Percentiles rank a stretch among this genome's conserved stretches.
Conservation (phyloP, 495 filamentous ascomycete species). For the Podospora didyma region DNA sequence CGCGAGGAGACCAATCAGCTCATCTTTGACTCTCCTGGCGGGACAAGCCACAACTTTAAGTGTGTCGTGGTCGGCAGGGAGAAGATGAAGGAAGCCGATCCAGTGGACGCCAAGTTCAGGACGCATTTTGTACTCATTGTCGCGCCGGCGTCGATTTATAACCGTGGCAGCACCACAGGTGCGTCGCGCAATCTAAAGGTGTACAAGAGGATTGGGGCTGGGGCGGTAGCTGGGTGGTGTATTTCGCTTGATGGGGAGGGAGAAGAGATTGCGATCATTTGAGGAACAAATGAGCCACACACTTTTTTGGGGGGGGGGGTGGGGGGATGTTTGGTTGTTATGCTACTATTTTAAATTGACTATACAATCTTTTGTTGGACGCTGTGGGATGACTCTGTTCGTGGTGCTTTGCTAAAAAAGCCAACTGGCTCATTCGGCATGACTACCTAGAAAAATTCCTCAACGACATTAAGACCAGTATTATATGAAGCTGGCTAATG, state of each 20-base stretch:
- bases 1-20: background rate
- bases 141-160: background rate
- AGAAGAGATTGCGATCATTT: background rate
- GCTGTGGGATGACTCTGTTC: no score
- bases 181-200: background rate
- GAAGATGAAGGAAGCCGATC: background rate
- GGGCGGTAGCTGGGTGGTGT: background rate
- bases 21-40: background rate
- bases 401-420: no score
- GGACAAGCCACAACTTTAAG: background rate
- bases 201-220: background rate
- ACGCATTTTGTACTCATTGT: background rate
- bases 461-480: no score
- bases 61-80: conserved; percentile 1
- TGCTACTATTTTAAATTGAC: no score
- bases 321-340: no score
- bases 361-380: no score
- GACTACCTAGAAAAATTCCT: no score
- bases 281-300: no score
- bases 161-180: background rate
- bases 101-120: background rate
- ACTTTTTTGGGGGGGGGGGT: no score
- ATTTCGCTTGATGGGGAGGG: background rate
- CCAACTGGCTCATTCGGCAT: no score
- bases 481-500: no score